Evolutionary conservation across 495 filamentous ascomycete species (phyloP), one percentile per base, ranked within the genome.

Genomic region (Bacidia rubella): DNA sequence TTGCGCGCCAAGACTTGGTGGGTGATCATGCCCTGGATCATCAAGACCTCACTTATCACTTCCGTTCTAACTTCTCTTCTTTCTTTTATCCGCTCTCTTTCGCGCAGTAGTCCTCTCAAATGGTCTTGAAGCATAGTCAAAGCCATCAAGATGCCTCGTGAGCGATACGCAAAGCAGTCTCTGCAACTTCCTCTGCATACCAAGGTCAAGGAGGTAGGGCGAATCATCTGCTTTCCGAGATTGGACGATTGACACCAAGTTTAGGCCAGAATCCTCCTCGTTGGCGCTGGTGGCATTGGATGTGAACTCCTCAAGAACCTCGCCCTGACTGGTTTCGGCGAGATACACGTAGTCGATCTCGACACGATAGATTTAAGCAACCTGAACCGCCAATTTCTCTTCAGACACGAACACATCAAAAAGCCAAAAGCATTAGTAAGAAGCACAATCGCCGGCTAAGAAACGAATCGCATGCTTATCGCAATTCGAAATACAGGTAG

Each of bases 311-410:
- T 99, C 52, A 99, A 99, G 74, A 94, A 97, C 68, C 82, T 99
- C 52, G 86, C 90, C 49, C 79, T 94, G 22, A 85, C 83, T 47
- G 93, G 93, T 57, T 97, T 97, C 60, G 89, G 89, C 44, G 87
- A 95, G 69, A 80, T 96, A 44, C 89, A 96, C 65, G 81, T 99
- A 47, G 87, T 99, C 57, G 92, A 99, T 65, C 82, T 99, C 27
- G 92, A 99, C 64, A 99, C 92, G 0, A 97, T 99, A 65, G 92
- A 99, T 60, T 72, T 99, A 3, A 94, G 87, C 70, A 99, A 99
- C 61, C 75, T 99, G 45, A 99, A 99, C 61, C 87, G 92, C 17
- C 92, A 99, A 63, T 99, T 99, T 60, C 81, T 99, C 46, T 99
- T 99, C 69, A 79, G 90, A 42, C 84, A 90, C 60, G 89, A 97